These are phyloP conservation scores for Aspergillus alliaceus DNA, from an alignment of 2,329 filamentous ascomycete genomes.

Conservation along the genomic window DNA sequence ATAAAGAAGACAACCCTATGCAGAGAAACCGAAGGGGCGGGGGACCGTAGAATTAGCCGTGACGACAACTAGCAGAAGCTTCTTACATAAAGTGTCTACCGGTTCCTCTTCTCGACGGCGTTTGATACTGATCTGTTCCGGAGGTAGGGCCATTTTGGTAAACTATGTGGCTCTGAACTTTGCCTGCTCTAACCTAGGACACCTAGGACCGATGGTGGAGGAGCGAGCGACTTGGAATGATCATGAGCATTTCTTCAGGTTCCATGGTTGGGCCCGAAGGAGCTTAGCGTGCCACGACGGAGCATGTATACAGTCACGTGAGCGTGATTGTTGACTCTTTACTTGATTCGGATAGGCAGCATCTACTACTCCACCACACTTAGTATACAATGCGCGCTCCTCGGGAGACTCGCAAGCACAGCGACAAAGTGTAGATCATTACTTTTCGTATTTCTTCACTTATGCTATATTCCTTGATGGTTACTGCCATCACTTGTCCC, in stretches of 20 bases:
- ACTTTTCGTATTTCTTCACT: constrained; percentile 13
- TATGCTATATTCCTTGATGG: constrained; percentile 13
- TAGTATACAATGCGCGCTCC: background rate
- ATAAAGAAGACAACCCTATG: background rate
- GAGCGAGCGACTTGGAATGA: constrained; percentile 2
- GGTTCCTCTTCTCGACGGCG: constrained; percentile 58
- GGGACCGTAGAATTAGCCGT: no score
- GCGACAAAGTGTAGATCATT: background rate
- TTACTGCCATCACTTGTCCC: constrained; percentile 9
- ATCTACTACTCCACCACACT: background rate
- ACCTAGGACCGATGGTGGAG: background rate
- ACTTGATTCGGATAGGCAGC: background rate
- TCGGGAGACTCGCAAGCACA: background rate
- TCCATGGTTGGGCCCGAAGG: constrained; percentile 6
- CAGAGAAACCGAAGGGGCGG: background rate
- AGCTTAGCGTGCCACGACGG: background rate
- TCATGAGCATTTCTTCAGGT: constrained; percentile 3
- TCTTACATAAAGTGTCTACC: constrained; percentile 54
- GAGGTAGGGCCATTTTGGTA: constrained; percentile 45
- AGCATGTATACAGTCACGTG: background rate
- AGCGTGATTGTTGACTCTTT: background rate
- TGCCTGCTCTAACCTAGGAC: background rate
- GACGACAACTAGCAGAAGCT: background rate
- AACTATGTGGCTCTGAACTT: background rate
- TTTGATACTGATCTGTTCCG: constrained; percentile 56